Conservation (phyloP, 345 rosid species). For the Ceriops zippeliana region DNA sequence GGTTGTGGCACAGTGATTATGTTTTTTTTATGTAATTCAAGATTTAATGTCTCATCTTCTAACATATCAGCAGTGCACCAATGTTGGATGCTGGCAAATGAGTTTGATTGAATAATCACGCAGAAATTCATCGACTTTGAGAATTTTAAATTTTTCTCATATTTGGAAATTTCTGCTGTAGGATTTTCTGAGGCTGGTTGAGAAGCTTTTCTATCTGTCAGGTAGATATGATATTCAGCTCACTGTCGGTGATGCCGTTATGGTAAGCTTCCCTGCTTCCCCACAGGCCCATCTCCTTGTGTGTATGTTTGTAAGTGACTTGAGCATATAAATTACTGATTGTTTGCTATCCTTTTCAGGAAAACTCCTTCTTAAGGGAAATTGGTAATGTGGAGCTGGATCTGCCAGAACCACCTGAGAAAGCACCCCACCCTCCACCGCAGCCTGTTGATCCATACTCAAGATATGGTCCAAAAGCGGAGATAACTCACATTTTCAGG, state of each 20-base stretch:
- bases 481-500: constrained; percentile 82
- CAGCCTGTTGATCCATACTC: constrained; percentile 55
- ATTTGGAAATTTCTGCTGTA: constrained; percentile 24
- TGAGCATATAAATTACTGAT: background rate
- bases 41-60: too few relatives aligned
- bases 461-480: constrained; percentile 83
- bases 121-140: background rate
- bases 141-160: constrained; percentile 1
- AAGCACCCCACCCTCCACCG: constrained; percentile 72
- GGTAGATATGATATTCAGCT: constrained; percentile 87
- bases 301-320: too few relatives aligned
- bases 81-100: background rate
- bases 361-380: constrained; percentile 67
- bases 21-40: too few relatives aligned
- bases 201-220: constrained; percentile 87
- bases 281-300: too few relatives aligned
- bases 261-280: constrained; percentile 46
- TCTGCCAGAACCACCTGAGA: constrained; percentile 93
- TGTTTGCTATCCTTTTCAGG: constrained; percentile 41
- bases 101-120: background rate
- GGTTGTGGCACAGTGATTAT: too few relatives aligned
- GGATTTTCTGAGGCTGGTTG: constrained; percentile 95
- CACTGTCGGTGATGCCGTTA: constrained; percentile 82
- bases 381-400: constrained; percentile 76
- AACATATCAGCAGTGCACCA: too few relatives aligned